Evolutionary conservation across 2,329 filamentous ascomycete species (phyloP).

Genomic region (Beauveria brongniartii): DNA sequence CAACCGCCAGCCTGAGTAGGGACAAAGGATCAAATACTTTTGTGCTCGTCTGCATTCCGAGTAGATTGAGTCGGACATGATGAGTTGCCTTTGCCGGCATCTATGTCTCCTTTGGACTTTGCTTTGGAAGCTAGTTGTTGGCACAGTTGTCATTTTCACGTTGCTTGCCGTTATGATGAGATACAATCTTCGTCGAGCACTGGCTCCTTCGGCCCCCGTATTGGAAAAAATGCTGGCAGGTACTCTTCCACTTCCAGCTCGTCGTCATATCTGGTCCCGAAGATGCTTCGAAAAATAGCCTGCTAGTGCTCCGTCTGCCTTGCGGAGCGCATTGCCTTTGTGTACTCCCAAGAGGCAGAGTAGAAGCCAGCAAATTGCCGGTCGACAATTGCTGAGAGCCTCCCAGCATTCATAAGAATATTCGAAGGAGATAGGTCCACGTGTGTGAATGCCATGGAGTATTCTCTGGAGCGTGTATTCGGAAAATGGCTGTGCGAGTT

Average conservation of each 20-base stretch:
- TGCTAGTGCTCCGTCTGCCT: neutral
- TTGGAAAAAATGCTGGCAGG: neutral
- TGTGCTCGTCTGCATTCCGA: no score
- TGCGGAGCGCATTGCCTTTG: constrained; percentile 18
- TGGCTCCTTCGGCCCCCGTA: neutral
- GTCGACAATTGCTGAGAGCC: constrained; percentile 35
- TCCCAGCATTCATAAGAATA: constrained; percentile 20
- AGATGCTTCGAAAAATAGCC: neutral
- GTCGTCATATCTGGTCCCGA: neutral
- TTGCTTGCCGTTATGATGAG: neutral
- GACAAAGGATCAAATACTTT: no score
- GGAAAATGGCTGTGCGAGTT: constrained; percentile 17
- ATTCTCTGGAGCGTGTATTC: constrained; percentile 12
- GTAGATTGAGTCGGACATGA: no score
- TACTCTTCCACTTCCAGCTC: neutral
- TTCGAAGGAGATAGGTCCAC: constrained; percentile 26
- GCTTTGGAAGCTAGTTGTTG: neutral
- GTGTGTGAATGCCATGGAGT: constrained; percentile 26
- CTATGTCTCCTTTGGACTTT: neutral
- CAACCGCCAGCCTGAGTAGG: neutral
- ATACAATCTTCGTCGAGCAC: neutral
- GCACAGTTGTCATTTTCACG: neutral
- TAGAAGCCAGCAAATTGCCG: constrained; percentile 42
- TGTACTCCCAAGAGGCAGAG: constrained; percentile 33
- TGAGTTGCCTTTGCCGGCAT: no score